phyloP scores from a whole-genome alignment of 192 early-diverging fungal species.

The Mortierella alpina region DNA sequence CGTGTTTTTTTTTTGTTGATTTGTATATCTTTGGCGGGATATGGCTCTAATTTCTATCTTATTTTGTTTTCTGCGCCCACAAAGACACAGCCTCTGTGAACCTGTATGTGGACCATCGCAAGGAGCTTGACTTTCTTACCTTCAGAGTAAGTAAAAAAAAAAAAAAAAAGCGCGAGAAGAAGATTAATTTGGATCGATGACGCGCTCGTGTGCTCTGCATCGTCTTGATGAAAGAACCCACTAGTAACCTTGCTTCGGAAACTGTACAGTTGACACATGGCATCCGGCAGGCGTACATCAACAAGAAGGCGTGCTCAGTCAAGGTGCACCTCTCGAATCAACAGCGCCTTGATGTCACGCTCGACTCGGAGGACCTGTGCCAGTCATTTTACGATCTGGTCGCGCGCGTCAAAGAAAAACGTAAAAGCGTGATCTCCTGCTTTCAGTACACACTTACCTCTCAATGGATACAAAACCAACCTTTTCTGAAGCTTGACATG shows the following conservation, averaged over 20 bases:
- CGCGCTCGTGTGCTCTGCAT: neutral
- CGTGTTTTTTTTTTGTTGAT: no score
- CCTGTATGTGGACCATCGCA: constrained; percentile 29
- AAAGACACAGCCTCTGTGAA: constrained; percentile 34
- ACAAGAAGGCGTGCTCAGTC: neutral
- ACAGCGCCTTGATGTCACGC: constrained; percentile 25
- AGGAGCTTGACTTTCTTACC: constrained; percentile 36
- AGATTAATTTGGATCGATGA: no score
- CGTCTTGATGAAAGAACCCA: neutral
- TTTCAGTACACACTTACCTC: neutral
- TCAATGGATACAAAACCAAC: neutral
- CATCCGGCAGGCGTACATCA: constrained; percentile 23
- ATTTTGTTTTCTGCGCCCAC: neutral
- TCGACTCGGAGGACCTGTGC: constrained; percentile 6
- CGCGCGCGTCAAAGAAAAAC: constrained; percentile 16
- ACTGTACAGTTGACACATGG: constrained; percentile 29
- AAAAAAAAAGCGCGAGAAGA: neutral
- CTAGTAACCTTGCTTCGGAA: neutral
- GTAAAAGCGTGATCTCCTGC: constrained; percentile 1
- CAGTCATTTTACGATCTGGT: constrained; percentile 17
- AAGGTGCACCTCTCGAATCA: constrained; percentile 27
- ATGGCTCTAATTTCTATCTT: no score
- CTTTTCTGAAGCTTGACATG: neutral
- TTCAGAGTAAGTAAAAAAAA: constrained; percentile 18
- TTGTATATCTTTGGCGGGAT: no score